Conservation (phyloP, 331 rosid genomes). For the Rosa hybrid region DNA sequence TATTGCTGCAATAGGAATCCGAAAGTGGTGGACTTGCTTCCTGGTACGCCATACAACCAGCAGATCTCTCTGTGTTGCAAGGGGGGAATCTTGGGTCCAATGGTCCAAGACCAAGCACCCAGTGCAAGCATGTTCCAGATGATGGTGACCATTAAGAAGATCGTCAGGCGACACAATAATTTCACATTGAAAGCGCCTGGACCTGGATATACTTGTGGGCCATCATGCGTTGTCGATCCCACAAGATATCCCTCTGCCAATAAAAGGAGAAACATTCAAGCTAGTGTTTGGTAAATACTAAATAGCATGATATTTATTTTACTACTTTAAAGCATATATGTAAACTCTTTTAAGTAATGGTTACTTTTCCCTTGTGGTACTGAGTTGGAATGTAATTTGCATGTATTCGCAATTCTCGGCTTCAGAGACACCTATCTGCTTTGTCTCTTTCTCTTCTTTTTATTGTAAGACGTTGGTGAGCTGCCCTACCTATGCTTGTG, state of each 20-base stretch:
- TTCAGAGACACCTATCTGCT: constrained; percentile 88
- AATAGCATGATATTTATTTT: constrained; percentile 28
- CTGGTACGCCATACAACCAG: constrained; percentile 72
- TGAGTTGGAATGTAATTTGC: constrained; percentile 93
- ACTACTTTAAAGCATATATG: too few relatives aligned
- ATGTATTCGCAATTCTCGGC: constrained; percentile 86
- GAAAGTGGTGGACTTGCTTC: constrained; percentile 76
- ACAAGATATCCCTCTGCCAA: constrained; percentile 58
- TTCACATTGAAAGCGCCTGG: constrained; percentile 89
- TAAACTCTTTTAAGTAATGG: too few relatives aligned
- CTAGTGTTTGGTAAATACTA: constrained; percentile 66
- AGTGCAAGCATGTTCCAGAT: constrained; percentile 77
- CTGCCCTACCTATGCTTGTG: constrained; percentile 87
- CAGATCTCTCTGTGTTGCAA: too few relatives aligned
- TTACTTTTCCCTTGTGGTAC: constrained; percentile 43
- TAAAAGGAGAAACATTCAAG: constrained; percentile 85
- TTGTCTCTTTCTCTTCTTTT: constrained; percentile 95
- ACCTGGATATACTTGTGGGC: constrained; percentile 89
- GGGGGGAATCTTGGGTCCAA: constrained; percentile 52
- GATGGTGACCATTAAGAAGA: constrained; percentile 74
- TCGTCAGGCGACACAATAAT: constrained; percentile 70
- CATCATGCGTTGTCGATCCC: constrained; percentile 68
- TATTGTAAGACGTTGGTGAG: constrained; percentile 75
- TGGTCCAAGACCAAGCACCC: constrained; percentile 66
- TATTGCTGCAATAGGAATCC: constrained; percentile 88